Evolutionary conservation across 106 monocot species (phyloP), one percentile per base, ranked within the genome.

Genomic region (Acorus gramineus): DNA sequence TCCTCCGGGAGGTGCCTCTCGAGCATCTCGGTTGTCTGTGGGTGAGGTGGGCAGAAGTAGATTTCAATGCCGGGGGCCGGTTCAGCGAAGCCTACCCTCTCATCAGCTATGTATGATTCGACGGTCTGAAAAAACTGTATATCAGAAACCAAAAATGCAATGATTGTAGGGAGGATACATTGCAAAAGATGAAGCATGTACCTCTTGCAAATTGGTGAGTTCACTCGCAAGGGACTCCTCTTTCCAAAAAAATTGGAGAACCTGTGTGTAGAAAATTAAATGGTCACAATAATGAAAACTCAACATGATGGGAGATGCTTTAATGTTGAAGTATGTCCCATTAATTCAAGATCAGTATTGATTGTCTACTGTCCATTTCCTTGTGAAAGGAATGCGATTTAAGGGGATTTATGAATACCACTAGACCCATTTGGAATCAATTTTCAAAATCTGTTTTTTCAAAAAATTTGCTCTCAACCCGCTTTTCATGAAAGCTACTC

Each of bases 21-120:
- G 14, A 96, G 74, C 56, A 90, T 76, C 53, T 75, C 71, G 2
- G 56, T 49, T 14, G 73, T 83, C 65, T 71, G 83, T 8, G 51
- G 53, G 46, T 85, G 82, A 8, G 82, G 71, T 14, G 96, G 87
- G 64, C 91, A 91, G 14, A 91, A 62, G 80, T 96, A 96, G 3
- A 96, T 63, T 63, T 96, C 96, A 46, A 91, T 79, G 0, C 87
- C 91, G 6, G 76, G 67, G 2, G 70, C 63, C 11, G 85, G 87
- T 60, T 85, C 87, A 4, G 83, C 85, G 52, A 77, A 83, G 58
- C 96, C 96, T 11, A 96, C 77, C 69, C 96, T 82, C 53, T 77
- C 80, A 57, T 96, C 96, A 0, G 77, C 69, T 28, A 88, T 66
- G 59, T 96, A 96, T 9, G 91, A 81, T n/a, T 96, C 80, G 44